Evolutionary conservation across 23 red algal species (phyloP).

Genomic region (Gracilaria domingensis): DNA sequence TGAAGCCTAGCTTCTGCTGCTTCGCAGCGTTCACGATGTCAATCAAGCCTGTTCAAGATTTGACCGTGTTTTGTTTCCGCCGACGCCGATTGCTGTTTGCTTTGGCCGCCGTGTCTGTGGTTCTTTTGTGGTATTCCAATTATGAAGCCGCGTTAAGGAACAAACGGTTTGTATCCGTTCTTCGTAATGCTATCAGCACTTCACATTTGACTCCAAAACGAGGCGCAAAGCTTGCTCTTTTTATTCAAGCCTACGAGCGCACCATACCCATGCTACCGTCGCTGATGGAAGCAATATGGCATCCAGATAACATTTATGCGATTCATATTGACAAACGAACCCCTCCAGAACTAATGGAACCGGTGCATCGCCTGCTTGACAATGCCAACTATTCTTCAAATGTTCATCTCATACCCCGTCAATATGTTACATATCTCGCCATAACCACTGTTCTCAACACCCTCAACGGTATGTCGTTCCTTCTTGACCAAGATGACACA

Average conservation of each 20-base stretch:
- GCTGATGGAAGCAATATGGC: conserved; percentile 33
- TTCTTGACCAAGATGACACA: neutral
- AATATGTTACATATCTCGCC: neutral
- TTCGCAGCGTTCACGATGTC: neutral
- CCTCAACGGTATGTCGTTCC: conserved; percentile 10
- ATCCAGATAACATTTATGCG: conserved; percentile 76
- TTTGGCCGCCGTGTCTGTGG: neutral
- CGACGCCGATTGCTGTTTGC: neutral
- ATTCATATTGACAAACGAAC: conserved; percentile 88
- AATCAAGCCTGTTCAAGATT: neutral
- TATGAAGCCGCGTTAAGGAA: neutral
- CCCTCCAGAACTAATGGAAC: neutral
- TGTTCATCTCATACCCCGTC: conserved; percentile 11
- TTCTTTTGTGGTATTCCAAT: neutral
- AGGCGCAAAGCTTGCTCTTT: conserved; percentile 53
- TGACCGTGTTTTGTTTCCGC: neutral
- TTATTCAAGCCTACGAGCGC: conserved; percentile 57
- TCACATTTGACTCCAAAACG: neutral
- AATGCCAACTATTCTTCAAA: neutral
- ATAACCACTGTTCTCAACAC: conserved; percentile 30
- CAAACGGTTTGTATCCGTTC: neutral
- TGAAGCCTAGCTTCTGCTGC: too few species aligned
- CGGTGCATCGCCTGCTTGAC: neutral
- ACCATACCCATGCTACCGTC: conserved; percentile 15
- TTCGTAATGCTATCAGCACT: neutral